Evolutionary conservation across 2,329 filamentous ascomycete genomes (phyloP).

Genomic region (Exophiala lecanii-corni): DNA sequence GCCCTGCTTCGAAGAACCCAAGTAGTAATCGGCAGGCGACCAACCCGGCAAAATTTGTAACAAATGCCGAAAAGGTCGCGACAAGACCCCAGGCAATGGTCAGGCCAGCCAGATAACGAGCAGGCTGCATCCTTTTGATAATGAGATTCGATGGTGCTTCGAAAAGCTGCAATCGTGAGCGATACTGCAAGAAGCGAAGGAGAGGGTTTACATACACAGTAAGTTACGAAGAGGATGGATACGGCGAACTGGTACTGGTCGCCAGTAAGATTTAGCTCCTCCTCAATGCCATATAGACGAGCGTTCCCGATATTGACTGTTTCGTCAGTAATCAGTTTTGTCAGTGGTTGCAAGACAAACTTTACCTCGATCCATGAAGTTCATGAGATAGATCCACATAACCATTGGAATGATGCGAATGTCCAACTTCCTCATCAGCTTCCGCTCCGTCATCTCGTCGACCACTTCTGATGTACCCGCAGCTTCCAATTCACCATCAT

Average conservation of each 20-base stretch:
- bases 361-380: constrained; percentile 45
- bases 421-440: constrained; percentile 37
- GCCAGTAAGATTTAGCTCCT: constrained; percentile 55
- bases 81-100: constrained; percentile 7
- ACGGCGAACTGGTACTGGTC: constrained; percentile 65
- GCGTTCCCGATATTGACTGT: constrained; percentile 69
- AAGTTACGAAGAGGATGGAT: constrained; percentile 64
- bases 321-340: not conserved
- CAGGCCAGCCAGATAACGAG: constrained; percentile 6
- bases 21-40: constrained; percentile 58
- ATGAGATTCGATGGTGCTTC: constrained; percentile 8
- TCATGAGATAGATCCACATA: constrained; percentile 60
- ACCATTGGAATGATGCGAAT: constrained; percentile 37
- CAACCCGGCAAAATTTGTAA: constrained; percentile 47
- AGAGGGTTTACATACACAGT: constrained; percentile 37
- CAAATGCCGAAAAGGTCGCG: constrained; percentile 43
- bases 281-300: constrained; percentile 58
- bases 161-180: not conserved
- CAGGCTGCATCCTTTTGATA: constrained; percentile 9
- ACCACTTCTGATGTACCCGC: not conserved
- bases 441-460: constrained; percentile 10
- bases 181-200: not conserved
- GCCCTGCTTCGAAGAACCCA: constrained; percentile 59
- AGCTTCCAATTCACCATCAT: not conserved
- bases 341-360: not conserved